Evolutionary conservation across 2,329 filamentous ascomycete species (phyloP), one percentile per base, ranked within the genome.

Genomic region (Aureobasidium sp.): DNA sequence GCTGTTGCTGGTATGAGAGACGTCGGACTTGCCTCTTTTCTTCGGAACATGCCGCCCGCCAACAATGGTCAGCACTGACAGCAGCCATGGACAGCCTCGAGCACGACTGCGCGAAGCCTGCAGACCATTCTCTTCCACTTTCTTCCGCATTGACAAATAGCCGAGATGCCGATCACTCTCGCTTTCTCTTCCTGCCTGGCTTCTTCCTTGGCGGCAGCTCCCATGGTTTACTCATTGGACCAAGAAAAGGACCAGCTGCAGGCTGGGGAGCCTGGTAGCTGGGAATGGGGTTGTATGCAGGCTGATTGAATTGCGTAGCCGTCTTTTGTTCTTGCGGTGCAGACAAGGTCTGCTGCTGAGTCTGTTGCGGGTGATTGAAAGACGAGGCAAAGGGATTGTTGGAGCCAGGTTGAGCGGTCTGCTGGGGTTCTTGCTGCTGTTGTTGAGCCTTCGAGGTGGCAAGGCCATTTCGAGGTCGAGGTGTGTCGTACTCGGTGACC

Each of bases 371-470:
- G 63, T 82, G 79, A 63, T 76, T 76, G 70, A 88, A 85, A n/a
- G 87, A 83, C 13, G 84, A 81, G 29, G 94, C 93, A 71, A 99
- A 99, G 2, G 94, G 94, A 73, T 99, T 99, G 80, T 99, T 99
- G 17, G 94, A 97, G 52, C 94, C 94, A 2, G 94, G n/a, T n/a
- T n/a, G n/a, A n/a, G n/a, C n/a, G n/a, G n/a, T n/a, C n/a, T n/a
- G n/a, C n/a, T n/a, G n/a, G n/a, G n/a, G n/a, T n/a, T n/a, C n/a
- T n/a, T n/a, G n/a, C n/a, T n/a, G n/a, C n/a, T n/a, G n/a, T n/a
- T n/a, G n/a, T n/a, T n/a, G n/a, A n/a, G n/a, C n/a, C n/a, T n/a
- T n/a, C n/a, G n/a, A n/a, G n/a, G n/a, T n/a, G n/a, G n/a, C n/a
- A n/a, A n/a, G n/a, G n/a, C n/a, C n/a, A n/a, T n/a, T n/a, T n/a